Conservation (phyloP, 2,329 filamentous ascomycete species). For the Verticillium alfalfae region DNA sequence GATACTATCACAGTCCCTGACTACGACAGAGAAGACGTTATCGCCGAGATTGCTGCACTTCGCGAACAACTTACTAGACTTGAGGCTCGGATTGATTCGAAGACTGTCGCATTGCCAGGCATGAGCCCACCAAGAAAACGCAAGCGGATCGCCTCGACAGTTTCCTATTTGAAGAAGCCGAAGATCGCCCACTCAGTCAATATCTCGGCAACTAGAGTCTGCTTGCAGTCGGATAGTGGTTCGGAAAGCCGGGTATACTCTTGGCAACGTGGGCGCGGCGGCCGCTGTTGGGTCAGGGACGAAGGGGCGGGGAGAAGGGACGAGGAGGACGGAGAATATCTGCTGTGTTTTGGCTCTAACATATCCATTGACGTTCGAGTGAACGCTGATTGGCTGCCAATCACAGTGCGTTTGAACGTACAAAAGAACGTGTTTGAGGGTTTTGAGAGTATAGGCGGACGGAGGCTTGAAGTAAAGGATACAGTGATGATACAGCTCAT, state of each 20-base stretch:
- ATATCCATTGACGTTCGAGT: not conserved
- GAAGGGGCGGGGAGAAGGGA: not conserved
- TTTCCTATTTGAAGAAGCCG: too few relatives aligned
- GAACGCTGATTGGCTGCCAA: not conserved
- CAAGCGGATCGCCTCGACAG: too few relatives aligned
- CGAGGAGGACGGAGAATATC: not conserved
- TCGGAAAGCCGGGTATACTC: not conserved
- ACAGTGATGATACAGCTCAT: not conserved
- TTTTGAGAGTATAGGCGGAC: not conserved
- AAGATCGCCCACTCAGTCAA: not conserved
- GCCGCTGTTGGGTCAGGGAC: not conserved
- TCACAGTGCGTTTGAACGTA: not conserved
- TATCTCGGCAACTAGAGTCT: not conserved
- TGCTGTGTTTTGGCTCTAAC: not conserved
- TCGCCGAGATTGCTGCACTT: not conserved
- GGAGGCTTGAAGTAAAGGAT: constrained; percentile 1
- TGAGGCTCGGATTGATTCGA: too few relatives aligned
- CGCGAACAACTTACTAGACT: too few relatives aligned
- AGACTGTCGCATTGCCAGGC: too few relatives aligned
- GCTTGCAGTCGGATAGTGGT: not conserved
- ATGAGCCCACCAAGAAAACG: too few relatives aligned
- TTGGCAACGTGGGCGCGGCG: not conserved
- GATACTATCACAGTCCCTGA: not conserved
- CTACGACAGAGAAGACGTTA: not conserved
- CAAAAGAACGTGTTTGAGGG: not conserved